Percentiles rank a stretch among this genome's conserved stretches.
These are phyloP conservation scores for Penicillium simplicissimum DNA, from an alignment of 495 filamentous ascomycete genomes.

Conservation along the genomic window DNA sequence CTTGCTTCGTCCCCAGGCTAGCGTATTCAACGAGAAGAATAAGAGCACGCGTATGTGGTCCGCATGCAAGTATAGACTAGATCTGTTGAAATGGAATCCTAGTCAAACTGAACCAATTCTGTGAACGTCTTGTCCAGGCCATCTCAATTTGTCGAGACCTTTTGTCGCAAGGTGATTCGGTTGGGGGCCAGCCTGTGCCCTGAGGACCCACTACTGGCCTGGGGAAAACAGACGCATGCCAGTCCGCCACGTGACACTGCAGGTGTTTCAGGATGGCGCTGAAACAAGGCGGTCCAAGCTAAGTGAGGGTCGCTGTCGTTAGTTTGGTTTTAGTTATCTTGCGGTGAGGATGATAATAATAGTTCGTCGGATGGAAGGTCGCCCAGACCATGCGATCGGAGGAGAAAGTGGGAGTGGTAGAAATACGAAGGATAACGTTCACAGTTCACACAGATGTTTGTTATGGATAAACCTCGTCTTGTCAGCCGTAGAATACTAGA, in stretches of 20 bases:
- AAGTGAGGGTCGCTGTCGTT: neutral
- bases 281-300: slow-evolving; percentile 13
- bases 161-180: neutral
- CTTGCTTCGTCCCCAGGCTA: too few relatives aligned
- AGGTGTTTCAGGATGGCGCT: slow-evolving; percentile 14
- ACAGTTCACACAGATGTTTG: neutral
- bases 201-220: too few relatives aligned
- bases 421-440: neutral
- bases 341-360: too few relatives aligned
- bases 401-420: neutral
- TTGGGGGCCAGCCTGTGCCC: neutral
- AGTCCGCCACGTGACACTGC: slow-evolving; percentile 12
- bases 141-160: too few relatives aligned
- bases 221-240: neutral
- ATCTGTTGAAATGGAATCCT: neutral
- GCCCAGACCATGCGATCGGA: neutral
- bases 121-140: neutral
- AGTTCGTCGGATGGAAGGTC: neutral
- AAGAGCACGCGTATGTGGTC: too few relatives aligned
- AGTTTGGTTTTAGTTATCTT: too few relatives aligned
- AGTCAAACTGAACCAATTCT: neutral
- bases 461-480: neutral
- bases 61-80: too few relatives aligned
- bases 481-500: neutral
- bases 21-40: too few relatives aligned